Conservation (phyloP, 441 rosid genomes). For the Hura crepitans region DNA sequence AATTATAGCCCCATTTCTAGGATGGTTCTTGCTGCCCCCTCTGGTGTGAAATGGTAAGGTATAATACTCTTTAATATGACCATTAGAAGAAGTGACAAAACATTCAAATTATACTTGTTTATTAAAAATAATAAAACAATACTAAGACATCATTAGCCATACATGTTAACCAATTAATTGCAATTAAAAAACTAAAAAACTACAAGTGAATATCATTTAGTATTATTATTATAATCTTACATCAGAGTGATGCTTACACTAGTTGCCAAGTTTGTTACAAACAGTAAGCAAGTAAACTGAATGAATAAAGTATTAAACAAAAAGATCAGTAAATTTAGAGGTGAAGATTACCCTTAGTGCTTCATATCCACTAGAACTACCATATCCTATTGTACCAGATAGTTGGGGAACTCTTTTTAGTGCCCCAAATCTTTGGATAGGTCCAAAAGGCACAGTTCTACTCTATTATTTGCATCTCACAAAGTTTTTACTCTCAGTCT, state of each 20-base stretch:
- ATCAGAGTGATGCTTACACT: background rate
- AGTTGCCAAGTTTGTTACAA: background rate
- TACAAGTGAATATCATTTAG: background rate
- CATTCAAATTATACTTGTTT: background rate
- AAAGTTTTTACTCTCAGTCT: conserved; percentile 53
- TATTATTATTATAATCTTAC: background rate
- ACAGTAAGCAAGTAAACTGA: conserved; percentile 8
- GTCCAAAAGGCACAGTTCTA: conserved; percentile 34
- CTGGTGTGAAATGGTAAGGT: too few relatives aligned
- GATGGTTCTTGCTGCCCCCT: too few relatives aligned
- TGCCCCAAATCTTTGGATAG: conserved; percentile 33
- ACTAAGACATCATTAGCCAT: background rate
- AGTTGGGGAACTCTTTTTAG: conserved; percentile 34
- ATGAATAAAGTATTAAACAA: conserved; percentile 3
- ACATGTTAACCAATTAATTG: background rate
- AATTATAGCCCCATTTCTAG: too few relatives aligned
- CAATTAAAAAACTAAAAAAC: background rate
- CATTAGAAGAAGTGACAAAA: background rate
- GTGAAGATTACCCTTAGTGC: conserved; percentile 35
- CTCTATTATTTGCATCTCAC: conserved; percentile 44
- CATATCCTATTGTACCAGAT: conserved; percentile 31
- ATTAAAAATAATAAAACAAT: too few relatives aligned
- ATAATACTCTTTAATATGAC: background rate
- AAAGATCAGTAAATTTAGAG: background rate
- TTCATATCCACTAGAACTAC: conserved; percentile 39